Conservation (phyloP, 805 yeast species). For the Wickerhamiella azyma region DNA sequence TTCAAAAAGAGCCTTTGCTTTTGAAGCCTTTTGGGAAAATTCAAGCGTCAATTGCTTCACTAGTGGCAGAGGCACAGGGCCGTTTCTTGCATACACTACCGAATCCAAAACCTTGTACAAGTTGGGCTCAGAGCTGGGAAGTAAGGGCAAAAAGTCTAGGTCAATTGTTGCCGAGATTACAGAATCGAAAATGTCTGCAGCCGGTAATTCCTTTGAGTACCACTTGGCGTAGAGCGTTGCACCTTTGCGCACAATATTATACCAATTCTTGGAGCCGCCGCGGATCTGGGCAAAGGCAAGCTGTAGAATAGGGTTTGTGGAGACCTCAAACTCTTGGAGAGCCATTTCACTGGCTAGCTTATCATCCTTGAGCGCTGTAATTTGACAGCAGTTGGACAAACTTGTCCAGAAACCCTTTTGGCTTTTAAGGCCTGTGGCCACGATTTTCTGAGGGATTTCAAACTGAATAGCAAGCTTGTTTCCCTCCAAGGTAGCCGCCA, state of each 20-base stretch:
- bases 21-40: neutral
- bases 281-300: neutral
- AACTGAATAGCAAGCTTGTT: neutral
- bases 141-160: neutral
- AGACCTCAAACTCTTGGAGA: neutral
- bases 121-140: neutral
- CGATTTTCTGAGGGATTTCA: neutral
- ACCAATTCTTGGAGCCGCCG: neutral
- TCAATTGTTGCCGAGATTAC: neutral
- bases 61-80: neutral
- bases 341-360: neutral
- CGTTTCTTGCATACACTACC: neutral
- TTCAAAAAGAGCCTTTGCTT: neutral
- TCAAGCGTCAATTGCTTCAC: neutral
- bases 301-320: slow-evolving; percentile 2
- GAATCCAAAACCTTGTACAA: slow-evolving; percentile 9
- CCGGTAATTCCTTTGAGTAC: neutral
- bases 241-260: neutral
- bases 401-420: slow-evolving; percentile 6
- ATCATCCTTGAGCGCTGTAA: neutral
- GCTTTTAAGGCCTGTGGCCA: neutral
- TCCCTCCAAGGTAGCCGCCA: slow-evolving; percentile 7
- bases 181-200: neutral
- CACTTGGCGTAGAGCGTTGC: neutral
- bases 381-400: slow-evolving; percentile 8